These are phyloP conservation scores for Fistulinella prunicolor DNA, from an alignment of 768 basidiomycete genomes.

Conservation along the genomic window DNA sequence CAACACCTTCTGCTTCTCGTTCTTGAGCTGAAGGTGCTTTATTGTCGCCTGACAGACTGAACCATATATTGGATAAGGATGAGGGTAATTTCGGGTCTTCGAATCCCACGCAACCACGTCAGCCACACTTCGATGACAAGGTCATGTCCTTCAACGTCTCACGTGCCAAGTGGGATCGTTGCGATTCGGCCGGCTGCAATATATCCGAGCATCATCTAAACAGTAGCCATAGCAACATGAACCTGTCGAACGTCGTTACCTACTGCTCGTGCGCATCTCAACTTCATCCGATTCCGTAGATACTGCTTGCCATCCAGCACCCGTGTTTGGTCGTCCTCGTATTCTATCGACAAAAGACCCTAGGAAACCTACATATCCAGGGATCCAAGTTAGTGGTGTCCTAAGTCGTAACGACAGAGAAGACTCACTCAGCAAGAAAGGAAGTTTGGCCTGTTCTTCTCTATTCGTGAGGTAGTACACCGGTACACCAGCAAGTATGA, in stretches of 20 bases:
- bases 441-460: conserved; percentile 38
- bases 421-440: conserved; percentile 38
- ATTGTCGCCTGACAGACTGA: too few species aligned
- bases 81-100: neutral
- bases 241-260: conserved; percentile 1
- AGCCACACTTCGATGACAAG: too few species aligned
- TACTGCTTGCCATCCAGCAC: conserved; percentile 74
- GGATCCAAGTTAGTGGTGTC: conserved; percentile 1
- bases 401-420: neutral
- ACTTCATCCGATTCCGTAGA: conserved; percentile 66
- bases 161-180: neutral
- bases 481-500: conserved; percentile 76
- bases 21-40: too few species aligned
- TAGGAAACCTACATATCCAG: conserved; percentile 37
- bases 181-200: too few species aligned
- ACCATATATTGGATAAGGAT: too few species aligned
- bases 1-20: too few species aligned
- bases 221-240: too few species aligned
- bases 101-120: too few species aligned
- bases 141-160: conserved; percentile 12
- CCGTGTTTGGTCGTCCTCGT: conserved; percentile 49
- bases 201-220: too few species aligned
- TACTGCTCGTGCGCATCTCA: conserved; percentile 43
- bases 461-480: conserved; percentile 77
- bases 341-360: conserved; percentile 44